A percentile compares a stretch with the other conserved stretches of the same genome.
Conservation (phyloP, 2,329 filamentous ascomycete species). For the Cryphonectria naterciae region DNA sequence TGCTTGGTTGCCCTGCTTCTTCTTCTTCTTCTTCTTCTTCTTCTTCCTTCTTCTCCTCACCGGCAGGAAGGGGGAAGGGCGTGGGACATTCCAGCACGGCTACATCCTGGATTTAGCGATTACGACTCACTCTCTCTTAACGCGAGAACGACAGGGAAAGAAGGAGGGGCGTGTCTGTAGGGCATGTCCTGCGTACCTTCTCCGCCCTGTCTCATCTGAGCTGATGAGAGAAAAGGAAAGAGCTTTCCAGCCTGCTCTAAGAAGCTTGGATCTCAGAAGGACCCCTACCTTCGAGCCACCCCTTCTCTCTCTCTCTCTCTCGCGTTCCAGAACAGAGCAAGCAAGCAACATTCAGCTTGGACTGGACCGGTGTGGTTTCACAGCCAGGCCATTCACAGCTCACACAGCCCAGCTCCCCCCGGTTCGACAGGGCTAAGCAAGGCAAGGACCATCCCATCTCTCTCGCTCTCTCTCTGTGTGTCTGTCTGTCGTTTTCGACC, state of each 20-base stretch:
- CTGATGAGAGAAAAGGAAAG: background rate
- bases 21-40: too few species aligned
- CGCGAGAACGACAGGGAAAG: too few species aligned
- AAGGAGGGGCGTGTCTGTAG: background rate
- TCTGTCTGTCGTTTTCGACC: too few species aligned
- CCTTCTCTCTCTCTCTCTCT: background rate
- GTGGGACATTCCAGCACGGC: background rate
- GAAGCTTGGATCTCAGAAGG: background rate
- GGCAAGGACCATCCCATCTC: constrained; percentile 8
- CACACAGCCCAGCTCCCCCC: background rate
- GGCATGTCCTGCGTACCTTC: background rate
- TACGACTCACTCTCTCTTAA: background rate
- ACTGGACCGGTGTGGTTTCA: background rate
- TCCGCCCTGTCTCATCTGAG: background rate
- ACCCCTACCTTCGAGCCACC: background rate
- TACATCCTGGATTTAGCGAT: background rate
- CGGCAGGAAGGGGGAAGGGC: too few species aligned
- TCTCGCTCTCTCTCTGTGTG: too few species aligned
- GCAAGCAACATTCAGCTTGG: background rate
- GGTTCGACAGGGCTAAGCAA: background rate
- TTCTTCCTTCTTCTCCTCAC: too few species aligned
- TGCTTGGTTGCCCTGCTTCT: background rate
- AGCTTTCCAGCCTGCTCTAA: background rate
- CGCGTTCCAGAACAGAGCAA: background rate
- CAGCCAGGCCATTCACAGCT: background rate